These are phyloP conservation scores for Colletotrichum cordylinicola DNA, from an alignment of 2,329 filamentous ascomycete genomes.

Conservation along the genomic window DNA sequence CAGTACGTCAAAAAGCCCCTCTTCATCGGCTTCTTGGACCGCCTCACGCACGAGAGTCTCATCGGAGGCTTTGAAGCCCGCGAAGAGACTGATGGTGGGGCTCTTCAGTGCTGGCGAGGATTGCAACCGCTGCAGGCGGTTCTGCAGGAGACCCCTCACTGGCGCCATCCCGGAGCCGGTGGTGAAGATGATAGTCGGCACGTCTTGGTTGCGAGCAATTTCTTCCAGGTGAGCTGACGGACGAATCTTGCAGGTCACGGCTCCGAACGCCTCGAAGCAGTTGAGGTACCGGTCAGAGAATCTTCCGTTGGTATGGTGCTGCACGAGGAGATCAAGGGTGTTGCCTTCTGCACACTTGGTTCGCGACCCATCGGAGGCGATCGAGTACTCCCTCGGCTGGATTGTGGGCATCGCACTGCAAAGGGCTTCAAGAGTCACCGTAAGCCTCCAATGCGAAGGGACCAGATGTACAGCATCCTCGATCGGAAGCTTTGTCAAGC, in stretches of 20 bases:
- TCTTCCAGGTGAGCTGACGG: background rate
- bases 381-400: conserved; percentile 15
- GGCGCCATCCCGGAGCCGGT: conserved; percentile 20
- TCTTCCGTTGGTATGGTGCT: background rate
- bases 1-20: conserved; percentile 5
- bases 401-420: conserved; percentile 10
- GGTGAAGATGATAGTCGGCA: conserved; percentile 15
- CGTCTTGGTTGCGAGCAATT: background rate
- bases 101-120: background rate
- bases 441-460: conserved; percentile 3
- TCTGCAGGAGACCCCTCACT: conserved; percentile 11
- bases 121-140: background rate
- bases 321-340: conserved; percentile 7
- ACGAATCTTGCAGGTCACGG: conserved; percentile 17
- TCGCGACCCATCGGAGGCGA: conserved; percentile 3
- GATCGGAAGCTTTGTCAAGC: background rate
- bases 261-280: conserved; percentile 4
- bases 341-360: background rate
- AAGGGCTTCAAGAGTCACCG: background rate
- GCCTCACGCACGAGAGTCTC: conserved; percentile 14
- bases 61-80: conserved; percentile 14
- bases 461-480: conserved; percentile 7
- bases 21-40: conserved; percentile 9
- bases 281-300: conserved; percentile 15
- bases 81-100: conserved; percentile 15